Conservation (phyloP, 371 early-diverging fungal genomes). For the Rhizopus stolonifer region DNA sequence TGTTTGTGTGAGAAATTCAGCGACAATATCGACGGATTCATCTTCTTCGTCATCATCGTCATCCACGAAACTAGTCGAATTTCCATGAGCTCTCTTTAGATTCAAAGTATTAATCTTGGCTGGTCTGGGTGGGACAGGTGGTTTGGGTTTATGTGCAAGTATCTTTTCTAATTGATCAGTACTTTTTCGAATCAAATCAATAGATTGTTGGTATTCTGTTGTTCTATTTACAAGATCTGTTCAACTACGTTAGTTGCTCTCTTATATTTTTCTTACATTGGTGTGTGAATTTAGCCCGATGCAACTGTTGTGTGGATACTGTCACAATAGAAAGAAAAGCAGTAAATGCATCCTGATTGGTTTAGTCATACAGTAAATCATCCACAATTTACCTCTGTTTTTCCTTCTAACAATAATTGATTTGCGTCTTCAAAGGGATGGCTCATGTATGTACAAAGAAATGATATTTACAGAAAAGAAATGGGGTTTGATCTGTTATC, state of each 20-base stretch:
- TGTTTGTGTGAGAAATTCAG: slow-evolving; percentile 17
- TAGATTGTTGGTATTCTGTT: slow-evolving; percentile 24
- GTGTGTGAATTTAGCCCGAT: slow-evolving; percentile 44
- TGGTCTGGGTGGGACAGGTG: slow-evolving; percentile 37
- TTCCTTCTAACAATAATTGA: not conserved
- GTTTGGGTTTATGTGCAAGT: slow-evolving; percentile 21
- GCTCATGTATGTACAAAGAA: not conserved
- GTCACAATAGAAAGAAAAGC: slow-evolving; percentile 40
- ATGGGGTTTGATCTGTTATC: not conserved
- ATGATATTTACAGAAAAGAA: not conserved
- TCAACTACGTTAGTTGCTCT: not conserved
- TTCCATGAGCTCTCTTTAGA: slow-evolving; percentile 33
- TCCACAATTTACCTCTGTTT: not conserved
- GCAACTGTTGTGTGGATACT: slow-evolving; percentile 31
- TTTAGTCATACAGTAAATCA: not conserved
- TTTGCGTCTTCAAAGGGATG: not conserved
- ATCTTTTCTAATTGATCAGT: slow-evolving; percentile 40
- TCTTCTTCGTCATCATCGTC: slow-evolving; percentile 50
- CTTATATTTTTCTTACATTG: slow-evolving; percentile 35
- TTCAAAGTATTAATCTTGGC: slow-evolving; percentile 6
- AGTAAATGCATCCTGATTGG: slow-evolving; percentile 42
- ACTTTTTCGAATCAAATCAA: slow-evolving; percentile 35
- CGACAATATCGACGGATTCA: slow-evolving; percentile 29
- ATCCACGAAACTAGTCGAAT: slow-evolving; percentile 42
- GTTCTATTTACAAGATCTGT: slow-evolving; percentile 40